phyloP scores from a whole-genome alignment of 129 eudicot species.

The Chrysanthemum lavandulifolium region DNA sequence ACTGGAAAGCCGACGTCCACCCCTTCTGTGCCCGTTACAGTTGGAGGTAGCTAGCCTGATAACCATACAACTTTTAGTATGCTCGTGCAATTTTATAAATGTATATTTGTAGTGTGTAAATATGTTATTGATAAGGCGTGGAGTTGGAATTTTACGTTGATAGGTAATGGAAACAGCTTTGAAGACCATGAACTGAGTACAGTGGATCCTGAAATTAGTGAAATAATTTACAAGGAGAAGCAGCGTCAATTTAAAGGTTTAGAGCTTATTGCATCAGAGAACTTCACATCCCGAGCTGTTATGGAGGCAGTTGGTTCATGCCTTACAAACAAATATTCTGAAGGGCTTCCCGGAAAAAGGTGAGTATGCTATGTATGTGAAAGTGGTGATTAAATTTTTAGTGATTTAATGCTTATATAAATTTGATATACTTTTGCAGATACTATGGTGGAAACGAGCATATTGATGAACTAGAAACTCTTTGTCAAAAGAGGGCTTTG shows the following conservation, averaged over 20 bases:
- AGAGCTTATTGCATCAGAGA: conserved; percentile 96
- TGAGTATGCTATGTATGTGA: conserved; percentile 14
- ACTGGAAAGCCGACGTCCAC: conserved; percentile 55
- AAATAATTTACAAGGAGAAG: conserved; percentile 72
- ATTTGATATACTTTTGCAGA: conserved; percentile 39
- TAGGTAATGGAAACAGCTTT: conserved; percentile 60
- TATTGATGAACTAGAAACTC: conserved; percentile 85
- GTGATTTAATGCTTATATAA: neutral
- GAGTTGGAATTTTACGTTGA: neutral
- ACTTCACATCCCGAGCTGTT: conserved; percentile 93
- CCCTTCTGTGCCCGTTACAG: conserved; percentile 44
- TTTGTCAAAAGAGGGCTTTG: conserved; percentile 88
- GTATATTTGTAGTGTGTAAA: neutral
- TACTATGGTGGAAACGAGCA: conserved; percentile 97
- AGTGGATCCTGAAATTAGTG: conserved; percentile 76
- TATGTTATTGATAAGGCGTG: too few species aligned
- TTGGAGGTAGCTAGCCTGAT: conserved; percentile 25
- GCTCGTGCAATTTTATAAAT: neutral
- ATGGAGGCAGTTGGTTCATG: conserved; percentile 99
- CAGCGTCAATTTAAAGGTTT: conserved; percentile 81
- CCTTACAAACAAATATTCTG: conserved; percentile 94
- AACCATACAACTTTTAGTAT: neutral
- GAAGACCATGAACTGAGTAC: conserved; percentile 61
- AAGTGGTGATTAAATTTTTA: neutral
- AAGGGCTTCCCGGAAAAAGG: conserved; percentile 99